Evolutionary conservation across 768 basidiomycete genomes (phyloP), one percentile per base, ranked within the genome.

Genomic region (Gelatoporia subvermispora): DNA sequence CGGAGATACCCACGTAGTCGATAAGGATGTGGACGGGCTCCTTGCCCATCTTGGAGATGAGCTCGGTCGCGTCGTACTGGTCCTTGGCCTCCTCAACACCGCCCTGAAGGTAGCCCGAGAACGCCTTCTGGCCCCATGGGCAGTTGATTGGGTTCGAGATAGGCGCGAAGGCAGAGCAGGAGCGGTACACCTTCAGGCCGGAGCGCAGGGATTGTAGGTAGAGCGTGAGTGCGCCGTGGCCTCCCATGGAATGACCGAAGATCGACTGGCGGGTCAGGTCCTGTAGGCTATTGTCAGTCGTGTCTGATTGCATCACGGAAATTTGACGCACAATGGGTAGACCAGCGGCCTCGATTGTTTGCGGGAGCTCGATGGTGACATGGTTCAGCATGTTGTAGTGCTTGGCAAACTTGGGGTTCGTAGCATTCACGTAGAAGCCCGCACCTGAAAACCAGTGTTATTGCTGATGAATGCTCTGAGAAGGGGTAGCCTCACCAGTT

Each of bases 231-330:
- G 96, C 93, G 8, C 96, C 96, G 62, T 96, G 93, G 2, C 96
- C 96, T 49, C 90, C 92, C 96, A 98, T 99, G 39, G 89, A 93
- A 68, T 99, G 96, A 9, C 96, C 96, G 61, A 92, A 88, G 59
- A 98, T 85, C 18, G 92, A 93, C 62, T 89, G 83, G 43, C 88
- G 82, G 25, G 72, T 75, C 56, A 85, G 76, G 71, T 98, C 92
- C 91, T 93, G 58, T 16, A 21, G 20, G 31, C 16, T 13, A 31
- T 31, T 13, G 28, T 31, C 28, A 31, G 20, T 24, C 10, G 21
- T 40, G 44, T 49, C 40, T 36, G 24, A n/a, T 18, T 44, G 24
- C 41, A 17, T 31, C 13, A 31, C 28, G 5, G 28, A 7, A 5
- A 31, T 31, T 7, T 13, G 38, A 72, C 83, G 48, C 62, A 92